Evolutionary conservation across 345 rosid species (phyloP), one percentile per base, ranked within the genome.

Genomic region (Toxicodendron radicans): DNA sequence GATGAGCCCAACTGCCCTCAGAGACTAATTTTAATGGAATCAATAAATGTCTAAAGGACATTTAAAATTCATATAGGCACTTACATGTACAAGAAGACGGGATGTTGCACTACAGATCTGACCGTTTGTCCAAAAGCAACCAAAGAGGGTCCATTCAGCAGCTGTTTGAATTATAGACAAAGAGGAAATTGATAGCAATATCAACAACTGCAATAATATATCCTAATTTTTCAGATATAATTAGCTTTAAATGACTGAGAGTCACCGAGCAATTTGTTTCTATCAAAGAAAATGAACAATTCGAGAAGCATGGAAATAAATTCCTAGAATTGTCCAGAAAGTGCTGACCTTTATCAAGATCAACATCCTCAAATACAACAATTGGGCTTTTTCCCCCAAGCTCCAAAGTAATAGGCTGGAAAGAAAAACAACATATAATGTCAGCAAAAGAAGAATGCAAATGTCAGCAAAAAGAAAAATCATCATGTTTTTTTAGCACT

Each of bases 21-120:
- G 43, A 11, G 27, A 33, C 49, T 18, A 32, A n/a, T 72, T 43
- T 43, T 46, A 38, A 41, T 58, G 35, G 23, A 61, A 66, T 21
- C 3, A 53, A 68, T 53, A 17, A 49, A 73, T 46, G 58, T 20
- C 52, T 35, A 20, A 59, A 35, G 61, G 49, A 33, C 33, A 51
- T 18, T 27, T 2, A 79, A 63, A 4, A 24, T 24, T 20, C 3
- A 68, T 8, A n/a, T 10, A 71, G 18, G 48, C 21, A 75, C 99
- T 86, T 82, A 90, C 98, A 83, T 89, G 99, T 71, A 95, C 90
- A 48, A 93, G 80, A 66, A 95, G 92, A 51, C 99, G 92, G 54
- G 99, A 95, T 83, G 99, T 95, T 75, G 99, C 98, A 82, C 98
- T 91, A 75, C 99, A 93, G 69, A 95, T 95, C 87, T 95, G 97